Conservation (phyloP, 83 land plant species). For the Diphasiastrum complanatum region DNA sequence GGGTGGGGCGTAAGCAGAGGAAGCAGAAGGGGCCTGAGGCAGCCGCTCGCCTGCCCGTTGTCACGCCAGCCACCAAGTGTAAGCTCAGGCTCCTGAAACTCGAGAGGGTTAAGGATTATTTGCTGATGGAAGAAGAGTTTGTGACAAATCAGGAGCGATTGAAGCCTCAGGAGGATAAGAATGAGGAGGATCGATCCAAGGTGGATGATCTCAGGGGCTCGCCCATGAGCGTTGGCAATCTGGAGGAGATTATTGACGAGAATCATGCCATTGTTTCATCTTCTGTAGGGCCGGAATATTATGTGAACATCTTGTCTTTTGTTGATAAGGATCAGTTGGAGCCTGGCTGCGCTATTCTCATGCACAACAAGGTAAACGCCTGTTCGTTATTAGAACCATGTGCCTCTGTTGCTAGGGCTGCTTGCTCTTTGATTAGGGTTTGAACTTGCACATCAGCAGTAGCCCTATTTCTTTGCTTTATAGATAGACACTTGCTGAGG, state of each 20-base stretch:
- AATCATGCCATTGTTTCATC: slow-evolving; percentile 81
- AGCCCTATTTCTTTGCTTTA: no score
- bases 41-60: slow-evolving; percentile 68
- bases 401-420: neutral
- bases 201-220: slow-evolving; percentile 76
- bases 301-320: slow-evolving; percentile 68
- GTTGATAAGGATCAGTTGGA: slow-evolving; percentile 87
- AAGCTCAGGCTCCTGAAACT: slow-evolving; percentile 76
- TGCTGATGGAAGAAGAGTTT: slow-evolving; percentile 86
- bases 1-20: slow-evolving; percentile 79
- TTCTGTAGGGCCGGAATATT: slow-evolving; percentile 83
- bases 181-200: slow-evolving; percentile 78
- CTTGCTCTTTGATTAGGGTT: neutral
- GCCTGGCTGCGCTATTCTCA: slow-evolving; percentile 77
- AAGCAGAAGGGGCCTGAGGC: slow-evolving; percentile 91
- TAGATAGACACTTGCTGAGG: no score
- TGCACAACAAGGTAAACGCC: slow-evolving; percentile 85
- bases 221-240: slow-evolving; percentile 80
- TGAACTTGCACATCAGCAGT: neutral
- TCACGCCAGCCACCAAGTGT: slow-evolving; percentile 74
- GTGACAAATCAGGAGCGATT: slow-evolving; percentile 69
- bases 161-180: slow-evolving; percentile 79
- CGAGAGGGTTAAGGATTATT: slow-evolving; percentile 72
- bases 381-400: no score
- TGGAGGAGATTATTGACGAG: slow-evolving; percentile 87